Evolutionary conservation across 2,329 filamentous ascomycete genomes (phyloP).

Genomic region (Claviceps maximensis): DNA sequence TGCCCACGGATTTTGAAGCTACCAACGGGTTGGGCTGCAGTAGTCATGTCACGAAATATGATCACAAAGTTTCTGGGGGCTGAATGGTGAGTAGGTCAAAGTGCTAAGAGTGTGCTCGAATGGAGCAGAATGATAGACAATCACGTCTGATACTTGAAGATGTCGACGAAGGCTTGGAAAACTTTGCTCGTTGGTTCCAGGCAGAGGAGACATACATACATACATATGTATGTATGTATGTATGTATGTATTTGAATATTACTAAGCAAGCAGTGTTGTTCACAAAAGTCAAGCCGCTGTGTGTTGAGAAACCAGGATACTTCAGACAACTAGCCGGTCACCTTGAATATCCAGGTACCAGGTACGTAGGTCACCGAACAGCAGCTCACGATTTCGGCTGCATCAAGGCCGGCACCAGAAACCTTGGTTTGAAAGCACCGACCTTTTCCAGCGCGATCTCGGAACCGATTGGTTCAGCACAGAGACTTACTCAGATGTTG

Average conservation of each 20-base stretch:
- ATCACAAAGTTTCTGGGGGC: background rate
- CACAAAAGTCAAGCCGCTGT: too few relatives aligned
- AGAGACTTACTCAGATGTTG: background rate
- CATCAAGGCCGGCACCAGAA: too few relatives aligned
- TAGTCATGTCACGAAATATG: background rate
- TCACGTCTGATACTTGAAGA: background rate
- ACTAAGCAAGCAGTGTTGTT: too few relatives aligned
- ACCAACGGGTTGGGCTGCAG: background rate
- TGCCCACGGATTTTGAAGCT: background rate
- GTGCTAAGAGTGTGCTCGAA: background rate
- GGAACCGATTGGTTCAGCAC: background rate
- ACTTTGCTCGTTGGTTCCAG: background rate
- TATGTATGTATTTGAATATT: too few relatives aligned
- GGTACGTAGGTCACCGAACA: too few relatives aligned
- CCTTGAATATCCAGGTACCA: too few relatives aligned
- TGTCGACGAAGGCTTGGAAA: background rate
- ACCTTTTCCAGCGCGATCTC: too few relatives aligned
- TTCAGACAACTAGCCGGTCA: too few relatives aligned
- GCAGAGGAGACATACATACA: background rate
- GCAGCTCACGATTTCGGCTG: too few relatives aligned
- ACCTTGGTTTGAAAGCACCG: too few relatives aligned
- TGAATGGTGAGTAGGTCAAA: background rate
- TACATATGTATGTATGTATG: background rate
- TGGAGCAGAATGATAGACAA: background rate
- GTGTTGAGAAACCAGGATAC: too few relatives aligned